Conservation (phyloP, 306 rosid genomes). For the Prunus fruticosa region DNA sequence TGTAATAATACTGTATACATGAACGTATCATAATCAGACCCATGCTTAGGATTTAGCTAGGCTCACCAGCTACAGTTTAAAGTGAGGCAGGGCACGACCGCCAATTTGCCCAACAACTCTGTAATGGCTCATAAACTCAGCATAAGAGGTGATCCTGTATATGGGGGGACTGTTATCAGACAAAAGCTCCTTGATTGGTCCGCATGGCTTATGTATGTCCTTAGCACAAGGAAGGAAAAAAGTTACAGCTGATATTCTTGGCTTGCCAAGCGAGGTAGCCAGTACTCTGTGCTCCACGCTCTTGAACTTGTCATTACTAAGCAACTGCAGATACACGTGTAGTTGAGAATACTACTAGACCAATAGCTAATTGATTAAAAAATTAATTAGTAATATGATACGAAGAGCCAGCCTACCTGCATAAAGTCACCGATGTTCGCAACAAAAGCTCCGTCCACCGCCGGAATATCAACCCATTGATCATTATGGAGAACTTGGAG, state of each 20-base stretch:
- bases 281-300: constrained; percentile 9
- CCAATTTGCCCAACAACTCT: not conserved
- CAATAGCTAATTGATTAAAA: too few species aligned
- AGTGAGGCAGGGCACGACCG: not conserved
- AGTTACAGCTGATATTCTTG: constrained; percentile 1
- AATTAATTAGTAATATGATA: too few species aligned
- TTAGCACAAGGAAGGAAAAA: not conserved
- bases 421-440: too few species aligned
- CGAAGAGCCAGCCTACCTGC: too few species aligned
- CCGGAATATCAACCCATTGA: too few species aligned
- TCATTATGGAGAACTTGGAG: too few species aligned
- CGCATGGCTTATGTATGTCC: not conserved
- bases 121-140: not conserved
- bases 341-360: not conserved
- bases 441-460: too few species aligned
- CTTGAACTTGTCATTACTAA: constrained; percentile 18
- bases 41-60: too few species aligned
- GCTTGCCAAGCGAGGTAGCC: not conserved
- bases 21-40: too few species aligned
- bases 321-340: not conserved
- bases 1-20: too few species aligned
- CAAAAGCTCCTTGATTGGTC: constrained; percentile 14
- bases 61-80: not conserved
- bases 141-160: not conserved
- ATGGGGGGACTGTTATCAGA: not conserved